Base-by-base conservation (phyloP, 1,284 basidiomycete genomes). In the Tilletiaria anomala region DNA sequence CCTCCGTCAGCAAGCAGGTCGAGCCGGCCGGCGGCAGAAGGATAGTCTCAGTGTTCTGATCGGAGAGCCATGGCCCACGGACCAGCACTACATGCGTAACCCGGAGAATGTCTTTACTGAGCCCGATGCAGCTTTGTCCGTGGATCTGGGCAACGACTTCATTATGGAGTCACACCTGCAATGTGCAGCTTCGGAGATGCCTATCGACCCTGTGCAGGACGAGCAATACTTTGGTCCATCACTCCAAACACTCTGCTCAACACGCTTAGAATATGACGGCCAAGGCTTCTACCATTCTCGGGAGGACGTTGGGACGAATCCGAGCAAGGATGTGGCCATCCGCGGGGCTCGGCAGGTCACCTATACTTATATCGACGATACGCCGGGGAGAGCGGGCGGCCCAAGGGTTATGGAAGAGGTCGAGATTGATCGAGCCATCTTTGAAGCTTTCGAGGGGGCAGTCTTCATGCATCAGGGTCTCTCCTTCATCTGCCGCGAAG, bases 111-210 rank as follows among this genome's bases (percentile, higher is more conserved):
- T 66, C 29, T 66, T 66, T 42, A 17, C 48, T n/a, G 52, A 66
- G 40, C 62, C 74, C 0, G 73, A 77, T 35, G 75, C 78, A 17
- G 78, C 82, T 37, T 71, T 87, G 12, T 65, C 77, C 14, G 61
- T 91, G 24, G 82, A 91, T 60, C 68, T 83, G 4, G 76, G 80
- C 11, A 88, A 77, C 62, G 76, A 78, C 47, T 71, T 82, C 20
- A 73, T 89, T 19, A 69, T 88, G 1, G 85, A 88, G 70, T 79
- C 77, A 1, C 86, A 89, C 62, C 68, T 91, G 5, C 85, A 88
- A 64, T 91, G 87, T 56, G 87, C 86, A 4, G 83, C 78, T 0
- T 73, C 79, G 44, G 86, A 91, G 67, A 82, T 91, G 76, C 86
- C 86, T 0, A 58, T 89, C 24, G 76, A 75, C 11, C 22, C 52